phyloP scores from a whole-genome alignment of 805 yeast genomes.

The Metschnikowia baotianmanensis region DNA sequence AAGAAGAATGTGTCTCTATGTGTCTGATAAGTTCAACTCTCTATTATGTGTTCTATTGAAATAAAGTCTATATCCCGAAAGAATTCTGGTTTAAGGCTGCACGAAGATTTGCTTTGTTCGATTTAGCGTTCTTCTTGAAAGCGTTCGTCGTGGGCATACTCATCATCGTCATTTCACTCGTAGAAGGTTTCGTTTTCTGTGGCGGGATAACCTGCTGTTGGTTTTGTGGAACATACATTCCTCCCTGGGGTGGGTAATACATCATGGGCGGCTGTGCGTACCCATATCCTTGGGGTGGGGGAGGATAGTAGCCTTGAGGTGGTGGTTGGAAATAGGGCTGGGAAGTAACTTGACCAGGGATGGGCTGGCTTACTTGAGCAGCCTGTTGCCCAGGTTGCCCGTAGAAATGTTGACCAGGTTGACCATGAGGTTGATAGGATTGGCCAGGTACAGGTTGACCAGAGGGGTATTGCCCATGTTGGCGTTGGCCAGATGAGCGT shows the following conservation, averaged over 20 bases:
- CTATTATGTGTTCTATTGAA: neutral
- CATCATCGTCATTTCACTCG: constrained; percentile 44
- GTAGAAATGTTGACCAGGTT: too few species aligned
- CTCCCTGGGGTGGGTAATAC: constrained; percentile 21
- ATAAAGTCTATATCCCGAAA: constrained; percentile 55
- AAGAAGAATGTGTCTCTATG: constrained; percentile 3
- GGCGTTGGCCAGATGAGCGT: too few species aligned
- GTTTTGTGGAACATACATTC: constrained; percentile 17
- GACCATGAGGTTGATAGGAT: too few species aligned
- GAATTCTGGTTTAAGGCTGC: constrained; percentile 63
- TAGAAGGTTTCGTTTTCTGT: constrained; percentile 24
- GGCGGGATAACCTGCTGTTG: constrained; percentile 4
- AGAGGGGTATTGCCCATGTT: too few species aligned
- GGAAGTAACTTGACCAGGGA: constrained; percentile 6
- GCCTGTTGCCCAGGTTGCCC: too few species aligned
- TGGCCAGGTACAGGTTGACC: neutral
- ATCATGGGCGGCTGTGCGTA: constrained; percentile 16
- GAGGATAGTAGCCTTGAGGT: constrained; percentile 15
- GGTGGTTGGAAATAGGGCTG: constrained; percentile 14
- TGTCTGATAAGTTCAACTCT: too few species aligned
- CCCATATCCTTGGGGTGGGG: constrained; percentile 14
- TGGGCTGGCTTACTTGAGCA: too few species aligned
- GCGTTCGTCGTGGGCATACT: constrained; percentile 46
- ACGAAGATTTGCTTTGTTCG: constrained; percentile 57
- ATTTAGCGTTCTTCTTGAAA: constrained; percentile 38